These are phyloP conservation scores for Wolfiporia cocos DNA, from an alignment of 1,284 basidiomycete genomes.

Conservation along the genomic window DNA sequence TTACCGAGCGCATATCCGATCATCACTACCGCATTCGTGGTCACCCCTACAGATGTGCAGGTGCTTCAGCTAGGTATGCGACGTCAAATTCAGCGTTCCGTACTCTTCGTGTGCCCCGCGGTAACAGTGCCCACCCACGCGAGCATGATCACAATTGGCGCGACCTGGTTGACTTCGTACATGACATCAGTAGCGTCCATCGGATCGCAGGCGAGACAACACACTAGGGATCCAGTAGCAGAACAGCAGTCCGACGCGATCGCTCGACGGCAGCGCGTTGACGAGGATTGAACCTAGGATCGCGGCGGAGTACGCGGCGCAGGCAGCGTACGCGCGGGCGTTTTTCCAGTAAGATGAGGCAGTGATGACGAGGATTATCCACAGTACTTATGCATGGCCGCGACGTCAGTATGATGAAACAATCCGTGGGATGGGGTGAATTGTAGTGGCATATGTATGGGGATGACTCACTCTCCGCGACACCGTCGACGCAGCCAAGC, in stretches of 20 bases:
- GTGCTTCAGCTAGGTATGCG: background rate
- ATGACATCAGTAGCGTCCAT: background rate
- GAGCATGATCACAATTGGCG: constrained; percentile 64
- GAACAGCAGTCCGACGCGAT: constrained; percentile 61
- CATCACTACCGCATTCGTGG: constrained; percentile 66
- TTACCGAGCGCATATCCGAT: constrained; percentile 70
- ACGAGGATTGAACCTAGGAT: constrained; percentile 61
- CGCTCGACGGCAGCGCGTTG: constrained; percentile 55
- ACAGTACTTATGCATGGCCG: constrained; percentile 35
- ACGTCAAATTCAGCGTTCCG: background rate
- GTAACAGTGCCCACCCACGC: constrained; percentile 65
- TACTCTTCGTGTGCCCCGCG: constrained; percentile 70
- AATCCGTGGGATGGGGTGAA: background rate
- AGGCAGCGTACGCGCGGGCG: constrained; percentile 55
- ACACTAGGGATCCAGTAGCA: constrained; percentile 60
- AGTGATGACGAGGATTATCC: constrained; percentile 56
- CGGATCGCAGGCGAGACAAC: constrained; percentile 15
- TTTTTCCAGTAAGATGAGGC: constrained; percentile 52
- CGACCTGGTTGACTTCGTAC: constrained; percentile 51
- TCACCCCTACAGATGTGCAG: constrained; percentile 29
- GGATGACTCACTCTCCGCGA: constrained; percentile 49
- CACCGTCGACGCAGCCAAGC: constrained; percentile 62
- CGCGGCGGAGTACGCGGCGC: constrained; percentile 53
- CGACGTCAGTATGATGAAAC: background rate
- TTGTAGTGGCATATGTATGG: background rate